Base-by-base conservation (phyloP, 805 yeast species). In the Yamadazyma philogaea region DNA sequence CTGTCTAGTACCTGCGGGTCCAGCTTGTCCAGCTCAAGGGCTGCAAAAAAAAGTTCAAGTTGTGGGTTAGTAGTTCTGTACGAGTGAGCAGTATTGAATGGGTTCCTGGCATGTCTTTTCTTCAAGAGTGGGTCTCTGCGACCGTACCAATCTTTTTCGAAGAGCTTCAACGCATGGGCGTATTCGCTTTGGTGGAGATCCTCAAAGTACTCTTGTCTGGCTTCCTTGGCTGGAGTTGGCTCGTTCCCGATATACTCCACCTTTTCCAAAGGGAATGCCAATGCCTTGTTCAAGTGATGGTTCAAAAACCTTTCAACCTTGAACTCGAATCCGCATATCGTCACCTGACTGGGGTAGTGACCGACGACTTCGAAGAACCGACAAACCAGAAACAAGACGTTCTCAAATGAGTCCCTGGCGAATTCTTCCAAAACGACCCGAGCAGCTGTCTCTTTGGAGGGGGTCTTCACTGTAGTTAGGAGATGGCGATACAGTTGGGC, bases 351-450 rank as follows among this genome's bases (percentile, higher is more conserved):
- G 0, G 95, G 95, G 47, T 74, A 82, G 1, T 7, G 17, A 0
- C 70, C 65, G 3, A 63, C 56, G 1, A 71, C 45, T 48, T 81
- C 79, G 22, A 72, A 57, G 55, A 71, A 85, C 39, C 79, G 63
- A 27, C 75, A 67, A 2, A 83, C 49, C 49, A 84, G 78, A 57
- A 78, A 84, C 2, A 84, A 46, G 5, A 86, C 75, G 58, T 87
- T 87, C 55, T 87, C 95, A 55, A 82, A 82, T 1, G 93, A 84
- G 59, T 87, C 95, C 30, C 87, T 63, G 0, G 95, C 88, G 56
- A 60, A 82, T 50, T 84, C 90, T 54, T 87, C 96, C 1, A 80
- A 82, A 60, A 36, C 66, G 37, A 8, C 52, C 40, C 41, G 30
- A 19, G 3, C 14, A 7, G 14, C 11, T 2, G 8, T 14, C 17